Base-by-base conservation (phyloP, 352 stramenopile species). In the Pythium apleroticum region DNA sequence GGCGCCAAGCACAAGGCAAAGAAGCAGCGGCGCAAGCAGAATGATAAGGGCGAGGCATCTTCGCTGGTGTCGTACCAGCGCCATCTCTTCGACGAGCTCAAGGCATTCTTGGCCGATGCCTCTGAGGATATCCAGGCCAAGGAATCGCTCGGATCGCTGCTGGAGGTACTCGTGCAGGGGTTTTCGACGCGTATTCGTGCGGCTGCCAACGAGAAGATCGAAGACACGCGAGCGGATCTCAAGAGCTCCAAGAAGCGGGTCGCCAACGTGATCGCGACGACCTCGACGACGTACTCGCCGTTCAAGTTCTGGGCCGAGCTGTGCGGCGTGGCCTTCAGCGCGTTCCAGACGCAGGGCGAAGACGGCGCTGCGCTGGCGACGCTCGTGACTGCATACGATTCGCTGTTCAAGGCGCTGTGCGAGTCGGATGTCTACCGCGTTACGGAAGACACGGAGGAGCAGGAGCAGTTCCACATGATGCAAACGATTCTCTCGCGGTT, bases 281-380 rank as follows among this genome's bases (percentile, higher is more conserved):
- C 81, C 4, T 89, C 84, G 6, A 91, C 85, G 17, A 83, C 73
- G 19, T 90, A 88, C 61, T 91, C 88, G 17, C 82, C 88, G 14
- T 96, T 96, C 70, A 89, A 90, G 57, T 96, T 96, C 56, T 96
- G 88, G 88, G 83, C 84, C 4, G 88, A 96, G 54, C 70, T 93
- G 19, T 92, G 77, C 30, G 88, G 79, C 0, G 80, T 94, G 17
- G 70, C 71, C 0, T 88, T 80, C 52, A 60, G 65, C 24, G 73
- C 79, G 30, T 84, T 76, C 41, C 53, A 91, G 25, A 65, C 78
- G 12, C 24, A 63, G 20, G 20, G 4, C 1, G 25, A 52, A 19
- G 28, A 49, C 0, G 57, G 25, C 10, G 41, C 20, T 0, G 57
- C 52, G 8, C 43, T 87, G 10, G 43, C 65, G 3, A 65, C 89